Evolutionary conservation across 2,329 filamentous ascomycete genomes (phyloP).

Genomic region (Diaporthe caulivora): DNA sequence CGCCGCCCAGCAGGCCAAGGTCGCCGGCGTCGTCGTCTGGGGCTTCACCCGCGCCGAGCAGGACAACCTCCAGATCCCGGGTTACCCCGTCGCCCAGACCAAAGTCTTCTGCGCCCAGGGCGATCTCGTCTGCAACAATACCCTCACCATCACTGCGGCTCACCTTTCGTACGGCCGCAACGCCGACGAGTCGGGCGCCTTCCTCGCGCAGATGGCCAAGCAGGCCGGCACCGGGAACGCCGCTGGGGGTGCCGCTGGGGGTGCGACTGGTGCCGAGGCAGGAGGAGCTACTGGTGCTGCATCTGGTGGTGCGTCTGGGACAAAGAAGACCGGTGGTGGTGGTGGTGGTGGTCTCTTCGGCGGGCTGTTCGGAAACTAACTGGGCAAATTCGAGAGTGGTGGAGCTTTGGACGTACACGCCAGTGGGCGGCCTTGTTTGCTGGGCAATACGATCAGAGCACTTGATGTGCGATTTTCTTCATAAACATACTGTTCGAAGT

Average conservation of each 20-base stretch:
- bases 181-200: slow-evolving; percentile 40
- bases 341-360: not conserved
- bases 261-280: not conserved
- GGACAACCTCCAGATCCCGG: slow-evolving; percentile 43
- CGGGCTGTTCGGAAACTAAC: not conserved
- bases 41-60: slow-evolving; percentile 48
- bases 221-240: not conserved
- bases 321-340: slow-evolving; percentile 18
- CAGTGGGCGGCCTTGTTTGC: not conserved
- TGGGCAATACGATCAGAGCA: not conserved
- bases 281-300: not conserved
- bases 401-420: not conserved
- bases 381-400: not conserved
- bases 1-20: slow-evolving; percentile 36
- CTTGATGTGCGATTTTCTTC: not conserved
- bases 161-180: slow-evolving; percentile 45
- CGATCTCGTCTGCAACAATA: slow-evolving; percentile 46
- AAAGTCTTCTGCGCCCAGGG: slow-evolving; percentile 45
- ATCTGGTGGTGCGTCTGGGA: not conserved
- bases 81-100: slow-evolving; percentile 41
- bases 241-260: not conserved
- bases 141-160: slow-evolving; percentile 43
- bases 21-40: slow-evolving; percentile 48
- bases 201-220: slow-evolving; percentile 40
- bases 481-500: not conserved